Evolutionary conservation across 192 early-diverging fungal genomes (phyloP).

Genomic region (Lobosporangium transversale): DNA sequence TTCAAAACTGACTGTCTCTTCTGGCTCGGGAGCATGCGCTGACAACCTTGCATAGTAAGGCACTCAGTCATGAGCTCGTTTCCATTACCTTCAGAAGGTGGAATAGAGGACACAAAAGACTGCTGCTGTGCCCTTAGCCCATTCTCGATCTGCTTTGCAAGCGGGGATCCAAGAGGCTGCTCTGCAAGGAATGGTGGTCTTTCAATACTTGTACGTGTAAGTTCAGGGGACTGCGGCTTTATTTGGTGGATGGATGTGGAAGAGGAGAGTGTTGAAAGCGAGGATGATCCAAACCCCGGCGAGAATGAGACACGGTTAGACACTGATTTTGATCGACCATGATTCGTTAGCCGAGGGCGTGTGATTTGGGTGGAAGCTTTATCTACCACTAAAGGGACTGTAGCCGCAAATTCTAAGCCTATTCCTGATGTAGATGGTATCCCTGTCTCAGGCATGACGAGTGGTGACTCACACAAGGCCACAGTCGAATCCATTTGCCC

Average conservation of each 20-base stretch:
- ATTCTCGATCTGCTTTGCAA: constrained; percentile 38
- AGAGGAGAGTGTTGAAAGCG: constrained; percentile 25
- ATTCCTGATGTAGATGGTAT: constrained; percentile 1
- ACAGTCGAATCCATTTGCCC: neutral
- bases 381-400: neutral
- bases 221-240: constrained; percentile 5
- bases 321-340: constrained; percentile 47
- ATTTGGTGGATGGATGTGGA: constrained; percentile 18
- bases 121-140: constrained; percentile 17
- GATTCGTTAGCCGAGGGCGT: constrained; percentile 30
- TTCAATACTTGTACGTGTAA: neutral
- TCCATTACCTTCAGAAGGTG: neutral
- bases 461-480: constrained; percentile 6
- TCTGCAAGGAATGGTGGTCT: constrained; percentile 29
- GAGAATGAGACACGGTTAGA: constrained; percentile 46
- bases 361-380: constrained; percentile 14
- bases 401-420: neutral
- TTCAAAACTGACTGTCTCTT: no score
- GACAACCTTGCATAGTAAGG: neutral
- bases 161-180: constrained; percentile 35
- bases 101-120: neutral
- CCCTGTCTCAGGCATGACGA: neutral
- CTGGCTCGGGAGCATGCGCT: no score
- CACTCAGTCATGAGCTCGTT: neutral
- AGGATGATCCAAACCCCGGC: constrained; percentile 12